Evolutionary conservation across 139 green algal genomes (phyloP).

Genomic region (Deuterostichococcus epilithicus): DNA sequence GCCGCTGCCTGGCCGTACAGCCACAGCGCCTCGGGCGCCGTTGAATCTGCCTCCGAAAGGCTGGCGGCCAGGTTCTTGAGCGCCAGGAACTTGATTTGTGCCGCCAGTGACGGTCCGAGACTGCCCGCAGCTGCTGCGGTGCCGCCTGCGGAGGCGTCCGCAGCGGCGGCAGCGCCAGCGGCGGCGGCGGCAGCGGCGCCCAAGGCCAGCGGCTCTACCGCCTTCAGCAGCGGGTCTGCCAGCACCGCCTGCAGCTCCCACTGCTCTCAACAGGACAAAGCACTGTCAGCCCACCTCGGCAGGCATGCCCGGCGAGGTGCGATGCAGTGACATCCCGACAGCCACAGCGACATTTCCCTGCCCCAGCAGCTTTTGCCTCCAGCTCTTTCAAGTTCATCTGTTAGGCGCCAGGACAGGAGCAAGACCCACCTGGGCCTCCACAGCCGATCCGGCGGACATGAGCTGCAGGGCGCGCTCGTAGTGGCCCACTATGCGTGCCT

Average conservation of each 20-base stretch:
- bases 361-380: no score
- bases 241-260: background rate
- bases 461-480: slow-evolving; percentile 2
- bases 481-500: background rate
- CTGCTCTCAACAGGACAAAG: background rate
- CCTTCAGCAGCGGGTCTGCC: slow-evolving; percentile 4
- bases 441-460: background rate
- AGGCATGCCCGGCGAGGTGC: no score
- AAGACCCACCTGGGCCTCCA: background rate
- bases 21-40: background rate
- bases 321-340: no score
- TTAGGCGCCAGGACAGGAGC: background rate
- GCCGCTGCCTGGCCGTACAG: slow-evolving; percentile 11
- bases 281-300: no score
- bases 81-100: slow-evolving; percentile 14
- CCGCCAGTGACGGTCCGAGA: slow-evolving; percentile 38
- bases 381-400: background rate
- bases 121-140: no score
- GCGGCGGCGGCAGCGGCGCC: background rate
- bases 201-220: background rate
- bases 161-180: background rate
- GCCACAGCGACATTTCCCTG: no score
- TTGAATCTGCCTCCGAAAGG: background rate
- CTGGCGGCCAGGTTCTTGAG: slow-evolving; percentile 13
- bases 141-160: background rate